Conservation (phyloP, 2,329 filamentous ascomycete genomes). For the Fusarium transvaalense region DNA sequence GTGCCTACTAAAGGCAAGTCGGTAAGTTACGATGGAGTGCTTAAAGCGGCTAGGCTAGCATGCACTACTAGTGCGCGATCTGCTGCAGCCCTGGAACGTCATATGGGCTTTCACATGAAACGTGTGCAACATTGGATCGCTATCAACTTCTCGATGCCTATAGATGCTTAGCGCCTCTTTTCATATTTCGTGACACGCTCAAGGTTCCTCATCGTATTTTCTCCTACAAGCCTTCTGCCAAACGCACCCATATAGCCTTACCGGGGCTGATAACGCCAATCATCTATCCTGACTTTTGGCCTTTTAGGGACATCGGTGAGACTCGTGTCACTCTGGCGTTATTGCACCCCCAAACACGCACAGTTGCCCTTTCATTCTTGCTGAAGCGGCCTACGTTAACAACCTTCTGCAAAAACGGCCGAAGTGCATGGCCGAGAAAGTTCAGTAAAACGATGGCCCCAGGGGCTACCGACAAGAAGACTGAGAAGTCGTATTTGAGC, state of each 20-base stretch:
- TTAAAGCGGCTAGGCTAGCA: conserved; percentile 7
- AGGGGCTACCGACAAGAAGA: conserved; percentile 60
- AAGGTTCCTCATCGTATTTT: background rate
- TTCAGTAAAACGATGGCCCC: conserved; percentile 54
- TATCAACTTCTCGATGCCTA: background rate
- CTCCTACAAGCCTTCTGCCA: background rate
- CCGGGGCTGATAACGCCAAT: background rate
- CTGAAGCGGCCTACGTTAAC: background rate
- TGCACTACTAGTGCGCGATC: background rate
- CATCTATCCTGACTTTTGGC: background rate
- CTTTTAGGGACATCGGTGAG: background rate
- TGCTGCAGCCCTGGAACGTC: conserved; percentile 25
- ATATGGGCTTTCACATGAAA: conserved; percentile 42
- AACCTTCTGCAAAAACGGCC: background rate
- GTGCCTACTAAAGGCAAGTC: no score
- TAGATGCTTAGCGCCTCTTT: background rate
- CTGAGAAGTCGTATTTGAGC: conserved; percentile 70
- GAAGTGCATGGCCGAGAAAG: conserved; percentile 37
- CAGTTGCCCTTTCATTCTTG: background rate
- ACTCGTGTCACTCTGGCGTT: conserved; percentile 28
- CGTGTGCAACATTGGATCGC: background rate
- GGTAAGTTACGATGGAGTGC: background rate
- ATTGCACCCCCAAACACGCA: background rate
- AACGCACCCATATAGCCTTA: background rate
- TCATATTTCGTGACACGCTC: background rate